Evolutionary conservation across 495 filamentous ascomycete species (phyloP), one percentile per base, ranked within the genome.

Genomic region (Lichina pygmaea): DNA sequence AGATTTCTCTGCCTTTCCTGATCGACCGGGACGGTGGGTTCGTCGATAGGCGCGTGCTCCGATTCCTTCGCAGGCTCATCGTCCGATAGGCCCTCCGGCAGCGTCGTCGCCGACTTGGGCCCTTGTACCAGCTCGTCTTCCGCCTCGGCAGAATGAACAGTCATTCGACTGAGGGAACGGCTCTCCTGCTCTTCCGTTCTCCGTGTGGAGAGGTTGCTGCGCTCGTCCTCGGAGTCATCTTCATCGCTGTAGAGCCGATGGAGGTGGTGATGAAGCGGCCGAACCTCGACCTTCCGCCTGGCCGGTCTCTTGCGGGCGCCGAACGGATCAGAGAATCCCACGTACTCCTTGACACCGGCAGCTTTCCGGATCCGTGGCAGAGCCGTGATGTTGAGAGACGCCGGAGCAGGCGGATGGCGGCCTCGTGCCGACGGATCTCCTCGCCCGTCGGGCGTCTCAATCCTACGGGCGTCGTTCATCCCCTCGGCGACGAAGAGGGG

Each of bases 131-230:
- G 11, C 36, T 66, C 62, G 49, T 66, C 67, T 49, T 83, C 78
- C 15, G 67, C 73, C 2, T 58, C 66, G 17, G 77, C 75, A 33
- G 75, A 71, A 34, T 67, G 72, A 32, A 73, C 72, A 52, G 75
- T 79, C 65, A 81, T 72, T 9, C 78, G 77, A 55, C 84, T 93
- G 10, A 74, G 62, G 12, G 83, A 77, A 13, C 81, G 66, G 47
- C 83, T 91, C 42, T 86, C 84, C 43, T 73, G 71, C 47, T 89
- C 83, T 54, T 86, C 81, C 0, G 76, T 83, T 51, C 89, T 81
- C 42, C 73, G 62, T 7, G 66, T 70, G 24, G 76, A 57, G 32
- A 78, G 76, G 15, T 62, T 70, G 33, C 63, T 56, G 43, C 60
- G 60, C 11, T 71, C 68, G 46, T 74, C 72, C 49, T 77, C 72